Evolutionary conservation across 352 stramenopile genomes (phyloP).

Genomic region (Blastocystis sp.): DNA sequence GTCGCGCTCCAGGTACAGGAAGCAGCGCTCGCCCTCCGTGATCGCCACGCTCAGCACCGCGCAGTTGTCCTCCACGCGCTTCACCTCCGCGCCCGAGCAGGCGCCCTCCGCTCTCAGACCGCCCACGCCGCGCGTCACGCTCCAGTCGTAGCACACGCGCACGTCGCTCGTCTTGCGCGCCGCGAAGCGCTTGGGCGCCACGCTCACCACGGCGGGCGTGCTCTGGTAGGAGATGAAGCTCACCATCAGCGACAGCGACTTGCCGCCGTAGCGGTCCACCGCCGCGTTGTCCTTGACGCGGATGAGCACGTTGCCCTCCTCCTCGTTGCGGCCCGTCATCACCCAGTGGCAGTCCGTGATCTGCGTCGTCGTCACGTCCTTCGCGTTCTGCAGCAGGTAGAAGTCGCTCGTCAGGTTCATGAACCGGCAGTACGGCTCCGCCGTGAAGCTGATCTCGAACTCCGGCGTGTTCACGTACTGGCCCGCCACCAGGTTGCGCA

Average conservation of each 20-base stretch:
- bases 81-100: constrained; percentile 17
- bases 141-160: constrained; percentile 52
- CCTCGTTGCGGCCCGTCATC: constrained; percentile 6
- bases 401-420: constrained; percentile 28
- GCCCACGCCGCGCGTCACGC: constrained; percentile 19
- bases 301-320: constrained; percentile 39
- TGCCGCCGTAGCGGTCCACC: constrained; percentile 40
- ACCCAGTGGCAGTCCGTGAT: constrained; percentile 19
- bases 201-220: constrained; percentile 16
- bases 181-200: background rate
- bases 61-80: constrained; percentile 3
- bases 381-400: constrained; percentile 34
- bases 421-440: background rate
- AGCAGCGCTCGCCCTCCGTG: constrained; percentile 40
- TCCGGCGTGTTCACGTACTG: constrained; percentile 36
- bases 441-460: constrained; percentile 32
- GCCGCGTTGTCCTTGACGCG: constrained; percentile 24
- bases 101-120: background rate
- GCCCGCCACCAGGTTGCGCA: constrained; percentile 15
- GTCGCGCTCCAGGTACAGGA: constrained; percentile 58
- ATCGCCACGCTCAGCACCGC: constrained; percentile 12
- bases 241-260: background rate
- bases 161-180: background rate
- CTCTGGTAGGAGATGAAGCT: constrained; percentile 42
- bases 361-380: background rate